Percentiles rank a stretch among this genome's conserved stretches.
These are phyloP conservation scores for Ogataea hybrid DNA, from an alignment of 1,139 yeast genomes.

Conservation along the genomic window DNA sequence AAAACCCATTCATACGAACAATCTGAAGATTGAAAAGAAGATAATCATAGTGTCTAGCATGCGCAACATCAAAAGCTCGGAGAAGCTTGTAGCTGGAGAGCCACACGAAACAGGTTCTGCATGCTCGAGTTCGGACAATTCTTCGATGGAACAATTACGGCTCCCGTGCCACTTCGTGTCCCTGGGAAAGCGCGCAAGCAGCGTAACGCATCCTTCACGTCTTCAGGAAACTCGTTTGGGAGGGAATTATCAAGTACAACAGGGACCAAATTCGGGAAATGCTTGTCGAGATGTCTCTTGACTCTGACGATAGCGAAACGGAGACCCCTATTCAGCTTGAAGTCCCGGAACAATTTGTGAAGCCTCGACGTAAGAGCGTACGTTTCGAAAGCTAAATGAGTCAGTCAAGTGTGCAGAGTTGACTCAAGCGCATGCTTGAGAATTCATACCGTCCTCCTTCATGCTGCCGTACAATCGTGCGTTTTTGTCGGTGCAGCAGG, in stretches of 20 bases:
- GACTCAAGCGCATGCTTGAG: constrained; percentile 1
- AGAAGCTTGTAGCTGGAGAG: constrained; percentile 8
- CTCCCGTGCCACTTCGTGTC: neutral
- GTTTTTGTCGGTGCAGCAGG: neutral
- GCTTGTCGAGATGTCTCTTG: constrained; percentile 25
- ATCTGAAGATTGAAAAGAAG: constrained; percentile 18
- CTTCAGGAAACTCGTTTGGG: constrained; percentile 34
- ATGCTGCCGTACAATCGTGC: neutral
- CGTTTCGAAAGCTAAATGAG: constrained; percentile 23
- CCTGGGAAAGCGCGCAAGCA: constrained; percentile 8
- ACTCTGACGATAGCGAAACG: constrained; percentile 15
- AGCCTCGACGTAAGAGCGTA: constrained; percentile 30
- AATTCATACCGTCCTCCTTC: neutral
- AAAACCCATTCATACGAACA: constrained; percentile 25
- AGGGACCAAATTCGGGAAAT: constrained; percentile 32
- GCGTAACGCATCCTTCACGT: constrained; percentile 30
- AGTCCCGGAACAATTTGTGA: constrained; percentile 24
- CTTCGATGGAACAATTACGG: neutral
- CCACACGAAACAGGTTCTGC: constrained; percentile 2
- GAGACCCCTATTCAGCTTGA: constrained; percentile 16
- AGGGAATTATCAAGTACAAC: constrained; percentile 33
- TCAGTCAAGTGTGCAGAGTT: neutral
- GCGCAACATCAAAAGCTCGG: constrained; percentile 1
- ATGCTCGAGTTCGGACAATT: constrained; percentile 5
- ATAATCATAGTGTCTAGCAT: constrained; percentile 22